Evolutionary conservation across 257 asterid species (phyloP), one percentile per base, ranked within the genome.

Genomic region (Scutellaria galericulata): DNA sequence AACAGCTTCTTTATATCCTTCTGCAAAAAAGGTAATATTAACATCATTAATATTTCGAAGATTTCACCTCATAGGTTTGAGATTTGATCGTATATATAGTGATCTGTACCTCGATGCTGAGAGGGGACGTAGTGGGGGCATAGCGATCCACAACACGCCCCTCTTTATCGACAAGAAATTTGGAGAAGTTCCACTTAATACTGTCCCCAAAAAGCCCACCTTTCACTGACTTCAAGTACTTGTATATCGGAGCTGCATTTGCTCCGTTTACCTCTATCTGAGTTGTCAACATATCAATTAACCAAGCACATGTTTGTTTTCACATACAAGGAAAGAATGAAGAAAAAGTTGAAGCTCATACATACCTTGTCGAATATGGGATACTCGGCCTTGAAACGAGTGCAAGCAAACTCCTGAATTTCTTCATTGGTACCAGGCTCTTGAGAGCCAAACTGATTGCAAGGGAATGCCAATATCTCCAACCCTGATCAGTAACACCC

Each of bases 321-420:
- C 37, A 31, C 37, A 31, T 4, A 31, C 37, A 31, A 31, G 37
- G 37, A 31, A 18, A 18, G 18, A 18, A 3, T 27, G 35, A 27
- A 31, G 37, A 3, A 31, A 31, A 31, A 31, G 37, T 2, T 31
- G 5, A 31, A 31, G 37, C 27, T 64, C 20, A 47, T 51, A 87
- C 20, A 47, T 51, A 87, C 97, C 89, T 93, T 89, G 82, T 89
- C 97, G 50, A 91, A 93, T 59, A 93, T 87, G 70, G 97, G 97
- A 74, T 74, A 93, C 87, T 93, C 97, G 0, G 98, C 98, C 86
- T 93, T 93, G 31, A 93, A 93, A 85, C 97, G 98, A 75, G 98
- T 91, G 85, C 98, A 93, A 62, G 86, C 97, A 62, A 87, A 91
- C 55, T 91, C 85, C 72, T 83, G 86, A 78, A 93, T 91, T 70